A percentile compares a stretch with the other conserved stretches of the same genome.
Evolutionary conservation across 75 land plant genomes (phyloP).

Genomic region (Picea glauca): DNA sequence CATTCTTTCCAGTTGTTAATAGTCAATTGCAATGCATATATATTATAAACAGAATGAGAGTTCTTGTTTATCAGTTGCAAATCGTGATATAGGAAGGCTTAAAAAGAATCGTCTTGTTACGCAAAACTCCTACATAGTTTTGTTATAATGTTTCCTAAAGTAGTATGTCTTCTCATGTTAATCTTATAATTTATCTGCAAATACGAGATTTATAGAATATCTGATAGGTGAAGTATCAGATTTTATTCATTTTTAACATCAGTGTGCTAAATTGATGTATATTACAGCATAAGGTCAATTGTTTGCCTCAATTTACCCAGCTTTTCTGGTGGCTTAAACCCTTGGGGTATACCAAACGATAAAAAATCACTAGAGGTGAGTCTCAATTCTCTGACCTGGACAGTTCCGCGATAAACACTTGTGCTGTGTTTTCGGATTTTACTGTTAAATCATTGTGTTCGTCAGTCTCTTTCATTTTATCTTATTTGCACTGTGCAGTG

Average conservation of each 20-base stretch:
- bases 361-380: slow-evolving; percentile 56
- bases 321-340: slow-evolving; percentile 92
- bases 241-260: not conserved
- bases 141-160: not conserved
- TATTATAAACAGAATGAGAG: no score
- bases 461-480: not conserved
- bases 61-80: no score
- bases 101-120: not conserved
- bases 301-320: slow-evolving; percentile 91
- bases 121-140: not conserved
- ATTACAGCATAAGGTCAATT: slow-evolving; percentile 82
- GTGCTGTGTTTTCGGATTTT: not conserved
- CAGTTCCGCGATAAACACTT: not conserved
- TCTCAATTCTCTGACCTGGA: not conserved
- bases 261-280: not conserved
- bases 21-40: no score
- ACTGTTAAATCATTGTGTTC: not conserved
- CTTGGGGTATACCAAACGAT: slow-evolving; percentile 80
- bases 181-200: not conserved
- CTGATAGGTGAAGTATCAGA: not conserved
- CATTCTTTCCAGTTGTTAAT: no score
- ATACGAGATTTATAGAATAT: not conserved
- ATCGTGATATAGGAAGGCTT: not conserved
- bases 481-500: not conserved
- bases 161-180: no score